Percentiles rank a stretch among this genome's conserved stretches.
Evolutionary conservation across 495 filamentous ascomycete genomes (phyloP).

Genomic region (Coniosporium apollinis): DNA sequence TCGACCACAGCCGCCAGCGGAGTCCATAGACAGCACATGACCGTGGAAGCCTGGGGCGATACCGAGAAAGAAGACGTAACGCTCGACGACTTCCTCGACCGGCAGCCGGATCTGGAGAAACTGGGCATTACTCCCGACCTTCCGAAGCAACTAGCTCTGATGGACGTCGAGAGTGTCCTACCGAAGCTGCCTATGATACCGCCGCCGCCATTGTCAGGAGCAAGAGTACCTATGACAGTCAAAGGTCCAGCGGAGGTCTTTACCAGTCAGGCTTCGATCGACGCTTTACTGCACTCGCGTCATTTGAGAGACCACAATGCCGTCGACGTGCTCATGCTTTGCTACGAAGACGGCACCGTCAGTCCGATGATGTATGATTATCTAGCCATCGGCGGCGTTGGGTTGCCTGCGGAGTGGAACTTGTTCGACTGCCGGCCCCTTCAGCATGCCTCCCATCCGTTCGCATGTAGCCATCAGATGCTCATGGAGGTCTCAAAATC

Average conservation of each 20-base stretch:
- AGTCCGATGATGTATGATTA: slow-evolving; percentile 81
- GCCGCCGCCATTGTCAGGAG: no score
- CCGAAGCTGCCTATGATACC: slow-evolving; percentile 58
- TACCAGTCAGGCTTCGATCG: slow-evolving; percentile 48
- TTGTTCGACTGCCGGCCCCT: slow-evolving; percentile 6
- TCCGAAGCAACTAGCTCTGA: slow-evolving; percentile 56
- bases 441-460: slow-evolving; percentile 54
- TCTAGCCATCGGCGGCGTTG: slow-evolving; percentile 62
- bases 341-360: slow-evolving; percentile 60
- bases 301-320: slow-evolving; percentile 43
- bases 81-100: slow-evolving; percentile 21
- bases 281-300: slow-evolving; percentile 50
- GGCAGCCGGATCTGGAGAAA: slow-evolving; percentile 11
- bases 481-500: slow-evolving; percentile 28
- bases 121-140: slow-evolving; percentile 34
- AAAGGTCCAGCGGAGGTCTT: slow-evolving; percentile 49
- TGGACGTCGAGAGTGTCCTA: slow-evolving; percentile 65
- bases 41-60: slow-evolving; percentile 3
- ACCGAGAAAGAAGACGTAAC: slow-evolving; percentile 6
- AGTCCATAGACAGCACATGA: neutral
- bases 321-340: slow-evolving; percentile 70
- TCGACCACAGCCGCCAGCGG: neutral
- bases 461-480: slow-evolving; percentile 61
- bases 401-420: slow-evolving; percentile 14
- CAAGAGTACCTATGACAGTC: no score